Evolutionary conservation across 257 asterid genomes (phyloP).

Genomic region (Lavandula angustifolia): DNA sequence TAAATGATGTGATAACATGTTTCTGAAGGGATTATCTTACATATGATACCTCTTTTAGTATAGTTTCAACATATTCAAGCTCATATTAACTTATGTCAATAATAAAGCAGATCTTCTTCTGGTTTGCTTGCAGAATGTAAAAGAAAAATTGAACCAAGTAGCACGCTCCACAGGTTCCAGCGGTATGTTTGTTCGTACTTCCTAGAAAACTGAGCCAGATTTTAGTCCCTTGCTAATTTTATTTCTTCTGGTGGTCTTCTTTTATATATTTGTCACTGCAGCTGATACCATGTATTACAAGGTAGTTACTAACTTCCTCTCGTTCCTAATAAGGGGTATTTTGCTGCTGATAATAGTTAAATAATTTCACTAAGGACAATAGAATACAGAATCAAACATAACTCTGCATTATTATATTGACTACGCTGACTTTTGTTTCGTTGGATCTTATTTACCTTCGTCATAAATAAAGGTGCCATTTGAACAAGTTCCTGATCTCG

Average conservation of each 20-base stretch:
- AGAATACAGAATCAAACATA: constrained; percentile 10
- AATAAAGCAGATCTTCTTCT: constrained; percentile 8
- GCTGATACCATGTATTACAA: constrained; percentile 78
- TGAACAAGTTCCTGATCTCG: constrained; percentile 96
- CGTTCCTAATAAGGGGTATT: constrained; percentile 26
- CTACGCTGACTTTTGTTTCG: constrained; percentile 23
- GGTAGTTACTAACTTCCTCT: constrained; percentile 49
- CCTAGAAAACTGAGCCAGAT: constrained; percentile 12
- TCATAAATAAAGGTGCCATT: constrained; percentile 75
- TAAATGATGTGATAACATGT: constrained; percentile 33
- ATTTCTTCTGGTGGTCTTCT: constrained; percentile 20
- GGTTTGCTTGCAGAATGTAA: constrained; percentile 61
- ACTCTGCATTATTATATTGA: constrained; percentile 11
- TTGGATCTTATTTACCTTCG: constrained; percentile 24
- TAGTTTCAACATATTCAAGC: constrained; percentile 4
- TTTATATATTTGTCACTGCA: constrained; percentile 43
- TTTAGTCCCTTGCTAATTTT: constrained; percentile 6
- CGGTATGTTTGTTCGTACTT: constrained; percentile 42
- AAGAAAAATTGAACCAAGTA: constrained; percentile 79
- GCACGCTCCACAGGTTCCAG: constrained; percentile 51
- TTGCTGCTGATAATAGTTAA: constrained; percentile 20
- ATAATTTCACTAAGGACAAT: constrained; percentile 10
- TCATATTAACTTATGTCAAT: constrained; percentile 12
- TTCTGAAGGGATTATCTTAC: constrained; percentile 7
- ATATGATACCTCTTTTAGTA: constrained; percentile 3